Base-by-base conservation (phyloP, 164 flowering plant genomes). In the Umbellularia californica region DNA sequence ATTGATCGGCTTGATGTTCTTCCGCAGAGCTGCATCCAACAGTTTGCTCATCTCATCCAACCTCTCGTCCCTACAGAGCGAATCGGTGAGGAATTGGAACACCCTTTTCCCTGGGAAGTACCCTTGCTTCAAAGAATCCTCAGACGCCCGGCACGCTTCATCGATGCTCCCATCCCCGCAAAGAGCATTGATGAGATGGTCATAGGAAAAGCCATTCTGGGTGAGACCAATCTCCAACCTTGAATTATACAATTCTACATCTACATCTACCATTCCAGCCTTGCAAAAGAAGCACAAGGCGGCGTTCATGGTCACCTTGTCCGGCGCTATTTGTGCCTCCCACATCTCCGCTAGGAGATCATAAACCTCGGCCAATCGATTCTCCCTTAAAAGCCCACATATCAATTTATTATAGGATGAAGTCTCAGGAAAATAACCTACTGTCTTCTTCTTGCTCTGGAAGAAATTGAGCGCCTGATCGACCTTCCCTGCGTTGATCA, bases 221-320 rank as follows among this genome's bases (percentile, higher is more conserved):
- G 94, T 79, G 19, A 93, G 72, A 64, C 90, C 90, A 77, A 87
- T 81, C 70, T 87, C 90, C 1, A 73, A 78, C 71, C 88, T 85
- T 0, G 86, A 85, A 58, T 86, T 69, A 58, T 84, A 92, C 81
- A 95, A 81, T 51, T 87, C 88, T 41, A 89, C 73, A 0, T 94
- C 97, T 47, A 85, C 84, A 60, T 91, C 94, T 60, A 87, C 87
- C 91, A 89, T 85, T 58, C 95, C 98, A 17, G 89, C 94, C 82
- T 93, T 93, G 78, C 97, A 91, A 71, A 95, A 88, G 81, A 90
- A 88, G 75, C 94, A 87, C 72, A 93, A 74, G 1, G 82, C 86
- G 17, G 88, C 87, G 81, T 88, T 89, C 91, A 93, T 85, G 22
- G 98, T 95, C 22, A 82, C 78, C 78, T 74, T 79, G 81, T 93